Conservation (phyloP, 2,329 filamentous ascomycete genomes). For the Colletotrichum higginsianum region DNA sequence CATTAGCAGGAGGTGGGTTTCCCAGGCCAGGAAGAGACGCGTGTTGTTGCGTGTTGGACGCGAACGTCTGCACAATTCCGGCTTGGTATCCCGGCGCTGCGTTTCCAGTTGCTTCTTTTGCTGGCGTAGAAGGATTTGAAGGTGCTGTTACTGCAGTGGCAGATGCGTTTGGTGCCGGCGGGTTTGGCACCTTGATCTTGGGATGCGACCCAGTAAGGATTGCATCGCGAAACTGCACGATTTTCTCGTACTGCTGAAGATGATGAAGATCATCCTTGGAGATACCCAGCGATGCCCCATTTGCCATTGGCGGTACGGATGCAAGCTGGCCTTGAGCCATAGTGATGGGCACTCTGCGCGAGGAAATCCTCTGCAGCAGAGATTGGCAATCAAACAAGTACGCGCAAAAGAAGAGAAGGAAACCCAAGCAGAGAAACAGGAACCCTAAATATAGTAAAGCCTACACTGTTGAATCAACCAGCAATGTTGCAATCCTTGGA, state of each 20-base stretch:
- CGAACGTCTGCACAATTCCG: slow-evolving; percentile 54
- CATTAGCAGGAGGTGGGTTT: slow-evolving; percentile 46
- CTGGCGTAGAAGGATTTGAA: slow-evolving; percentile 29
- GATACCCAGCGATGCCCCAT: slow-evolving; percentile 48
- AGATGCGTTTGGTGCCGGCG: slow-evolving; percentile 50
- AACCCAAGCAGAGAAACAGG: slow-evolving; percentile 19
- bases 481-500: background rate
- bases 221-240: slow-evolving; percentile 84
- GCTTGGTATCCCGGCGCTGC: slow-evolving; percentile 42
- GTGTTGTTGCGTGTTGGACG: slow-evolving; percentile 54
- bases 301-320: slow-evolving; percentile 41
- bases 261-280: slow-evolving; percentile 68
- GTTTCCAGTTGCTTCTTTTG: slow-evolving; percentile 14
- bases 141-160: slow-evolving; percentile 44
- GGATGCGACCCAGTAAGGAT: slow-evolving; percentile 84
- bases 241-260: slow-evolving; percentile 81
- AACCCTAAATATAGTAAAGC: slow-evolving; percentile 14
- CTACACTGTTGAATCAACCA: slow-evolving; percentile 7
- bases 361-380: slow-evolving; percentile 15
- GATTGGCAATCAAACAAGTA: slow-evolving; percentile 24
- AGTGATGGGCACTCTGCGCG: slow-evolving; percentile 27
- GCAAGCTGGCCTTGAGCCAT: slow-evolving; percentile 41
- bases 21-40: slow-evolving; percentile 48
- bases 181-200: slow-evolving; percentile 69
- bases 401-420: slow-evolving; percentile 24